Percentiles rank a stretch among this genome's conserved stretches.
Evolutionary conservation across 495 filamentous ascomycete genomes (phyloP).

Genomic region (Margaritispora aquatica): DNA sequence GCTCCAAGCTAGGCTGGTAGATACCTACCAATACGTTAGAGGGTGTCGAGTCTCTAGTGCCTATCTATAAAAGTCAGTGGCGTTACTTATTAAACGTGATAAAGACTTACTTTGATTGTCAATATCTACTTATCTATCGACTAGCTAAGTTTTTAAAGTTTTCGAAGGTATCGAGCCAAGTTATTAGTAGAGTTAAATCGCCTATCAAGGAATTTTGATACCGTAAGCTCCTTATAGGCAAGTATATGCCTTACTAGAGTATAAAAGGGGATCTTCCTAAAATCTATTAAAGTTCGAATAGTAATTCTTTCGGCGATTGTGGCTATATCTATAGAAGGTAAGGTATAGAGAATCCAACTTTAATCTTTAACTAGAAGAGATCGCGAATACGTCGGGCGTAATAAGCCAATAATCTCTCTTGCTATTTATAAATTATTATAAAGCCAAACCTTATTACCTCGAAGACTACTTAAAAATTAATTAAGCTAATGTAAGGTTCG

Average conservation of each 20-base stretch:
- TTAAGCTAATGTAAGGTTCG: neutral
- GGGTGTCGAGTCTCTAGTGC: neutral
- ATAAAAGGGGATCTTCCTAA: neutral
- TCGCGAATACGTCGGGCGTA: neutral
- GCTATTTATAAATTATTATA: neutral
- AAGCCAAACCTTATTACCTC: neutral
- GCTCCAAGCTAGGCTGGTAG: neutral
- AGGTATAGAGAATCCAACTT: neutral
- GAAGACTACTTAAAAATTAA: neutral
- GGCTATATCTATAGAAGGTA: neutral
- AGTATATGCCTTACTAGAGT: neutral
- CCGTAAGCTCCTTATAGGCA: neutral
- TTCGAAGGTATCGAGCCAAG: neutral
- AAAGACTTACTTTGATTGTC: neutral
- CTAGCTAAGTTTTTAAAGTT: neutral
- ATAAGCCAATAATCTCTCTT: neutral
- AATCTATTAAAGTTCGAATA: neutral
- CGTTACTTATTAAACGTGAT: neutral
- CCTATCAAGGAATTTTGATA: neutral
- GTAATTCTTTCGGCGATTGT: neutral
- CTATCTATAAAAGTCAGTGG: neutral
- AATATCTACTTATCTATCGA: neutral
- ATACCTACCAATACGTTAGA: neutral
- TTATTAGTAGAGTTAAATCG: neutral
- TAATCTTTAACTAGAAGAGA: neutral